Evolutionary conservation across 805 yeast genomes (phyloP), one percentile per base, ranked within the genome.

Genomic region (Pichia membranifaciens): DNA sequence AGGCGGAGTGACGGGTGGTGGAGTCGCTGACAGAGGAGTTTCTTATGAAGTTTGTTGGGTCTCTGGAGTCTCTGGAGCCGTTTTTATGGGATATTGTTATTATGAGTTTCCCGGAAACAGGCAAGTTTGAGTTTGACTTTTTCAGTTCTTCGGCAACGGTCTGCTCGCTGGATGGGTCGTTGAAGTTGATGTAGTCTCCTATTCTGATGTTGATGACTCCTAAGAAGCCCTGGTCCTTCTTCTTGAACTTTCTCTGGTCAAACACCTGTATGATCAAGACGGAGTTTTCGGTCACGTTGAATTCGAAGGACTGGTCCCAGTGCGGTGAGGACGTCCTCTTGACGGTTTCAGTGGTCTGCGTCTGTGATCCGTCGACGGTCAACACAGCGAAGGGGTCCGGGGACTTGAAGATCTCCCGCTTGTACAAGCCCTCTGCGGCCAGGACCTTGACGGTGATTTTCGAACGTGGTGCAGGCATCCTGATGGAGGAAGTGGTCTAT

Each of bases 311-410:
- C 67, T 93, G 96, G 68, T 93, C 90, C 99, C 99, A 93, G 68
- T 90, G 93, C 10, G 99, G 99, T 60, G 93, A 88, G 57, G 91
- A 71, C 2, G 98, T 93, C 68, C 87, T 89, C 61, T 88, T 87
- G 28, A 95, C 93, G 32, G 96, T 93, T 43, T 88, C 81, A 1
- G 99, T 93, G 17, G 96, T 85, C 61, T 88, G 88, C 1, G 98
- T 93, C 64, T 93, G 99, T 18, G 87, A 82, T 4, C 98, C 98
- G 66, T 93, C 99, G n/a, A 93, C 90, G 12, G 98, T 91, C 52
- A 93, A 72, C 32, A 93, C 98, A 2, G 97, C 96, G 70, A 93
- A 93, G 10, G 99, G 99, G 66, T 93, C 99, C 2, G 99, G 99
- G 52, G 90, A 86, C 48, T 96, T 81, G 64, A 90, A 87, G 21